A percentile compares a stretch with the other conserved stretches of the same genome.
These are phyloP conservation scores for Termitomyces eurrhizus DNA, from an alignment of 768 basidiomycete genomes.

Conservation along the genomic window DNA sequence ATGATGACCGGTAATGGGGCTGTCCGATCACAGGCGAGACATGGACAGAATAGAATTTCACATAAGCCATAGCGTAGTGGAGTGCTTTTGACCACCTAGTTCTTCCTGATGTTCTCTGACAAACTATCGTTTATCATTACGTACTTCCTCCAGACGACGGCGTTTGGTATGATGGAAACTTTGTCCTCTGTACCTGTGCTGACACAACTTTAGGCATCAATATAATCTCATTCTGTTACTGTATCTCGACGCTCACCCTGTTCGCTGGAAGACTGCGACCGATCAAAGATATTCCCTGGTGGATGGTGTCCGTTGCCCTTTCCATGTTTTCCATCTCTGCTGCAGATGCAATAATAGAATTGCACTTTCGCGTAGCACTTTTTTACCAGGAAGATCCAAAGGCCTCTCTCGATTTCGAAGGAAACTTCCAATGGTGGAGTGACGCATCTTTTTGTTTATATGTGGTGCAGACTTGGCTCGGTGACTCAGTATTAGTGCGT, in stretches of 20 bases:
- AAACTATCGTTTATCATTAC: conserved; percentile 3
- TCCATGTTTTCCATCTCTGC: conserved; percentile 10
- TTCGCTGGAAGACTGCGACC: background rate
- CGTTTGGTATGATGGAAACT: conserved; percentile 4
- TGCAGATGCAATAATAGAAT: conserved; percentile 4
- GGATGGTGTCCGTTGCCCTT: conserved; percentile 5
- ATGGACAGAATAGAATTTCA: background rate
- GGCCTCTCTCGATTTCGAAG: background rate
- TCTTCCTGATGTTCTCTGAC: conserved; percentile 1
- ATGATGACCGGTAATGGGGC: background rate
- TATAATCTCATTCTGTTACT: conserved; percentile 11
- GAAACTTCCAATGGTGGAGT: conserved; percentile 12
- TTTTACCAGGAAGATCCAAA: conserved; percentile 2
- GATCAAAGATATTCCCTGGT: background rate
- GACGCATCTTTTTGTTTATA: conserved; percentile 4
- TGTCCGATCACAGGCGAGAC: conserved; percentile 6
- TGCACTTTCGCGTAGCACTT: conserved; percentile 5
- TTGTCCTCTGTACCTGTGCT: background rate
- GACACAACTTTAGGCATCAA: conserved; percentile 6
- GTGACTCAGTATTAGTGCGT: conserved; percentile 10
- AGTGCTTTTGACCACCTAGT: background rate
- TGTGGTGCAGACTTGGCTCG: conserved; percentile 10
- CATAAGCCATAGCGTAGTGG: background rate
- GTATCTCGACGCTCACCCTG: conserved; percentile 5
- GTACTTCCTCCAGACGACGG: conserved; percentile 6